Evolutionary conservation across 345 rosid species (phyloP), one percentile per base, ranked within the genome.

Genomic region (Theobroma cacao): DNA sequence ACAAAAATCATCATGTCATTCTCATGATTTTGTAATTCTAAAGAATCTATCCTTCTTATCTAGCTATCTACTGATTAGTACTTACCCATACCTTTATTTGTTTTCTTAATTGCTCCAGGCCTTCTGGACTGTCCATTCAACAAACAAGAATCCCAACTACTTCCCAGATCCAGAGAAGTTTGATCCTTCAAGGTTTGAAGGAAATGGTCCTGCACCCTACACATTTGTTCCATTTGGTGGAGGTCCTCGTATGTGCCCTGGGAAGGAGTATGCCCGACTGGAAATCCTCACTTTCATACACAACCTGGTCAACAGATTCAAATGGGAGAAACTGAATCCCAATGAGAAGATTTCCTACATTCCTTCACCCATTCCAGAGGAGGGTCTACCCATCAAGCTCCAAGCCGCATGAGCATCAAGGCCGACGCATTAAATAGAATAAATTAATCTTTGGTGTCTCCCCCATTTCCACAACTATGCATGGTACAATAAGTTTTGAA

Each of bases 171-270:
- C 81, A 15, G 81, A 84, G 17, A 79, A 74, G 68, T 79, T 84
- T 22, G 87, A 84, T 65, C 87, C 83, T 14, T 61, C 81, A 3
- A 74, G 79, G 38, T 81, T 84, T 18, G 83, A 82, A 70, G 87
- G 83, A 18, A 60, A 41, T 11, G 79, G 85, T 1, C 85, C 85
- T 3, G 79, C 79, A 20, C 77, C 87, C 24, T 76, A 34, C 77
- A 55, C 72, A 13, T 84, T 81, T 24, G 74, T 77, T 3, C 85
- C 81, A 9, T 84, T 84, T 33, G 82, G 87, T 3, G 82, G 87
- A 41, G 87, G 82, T 13, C 74, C 84, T n/a, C 36, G 79, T 30
- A 84, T 82, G 78, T 77, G 85, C 48, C 83, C 79, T 0, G 83
- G 87, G 15, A 81, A 79, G 50, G 87, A 79, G 67, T 77, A 79